A percentile compares a stretch with the other conserved stretches of the same genome.
Evolutionary conservation across 2,329 filamentous ascomycete species (phyloP).

Genomic region (Magnaporthales sp.): DNA sequence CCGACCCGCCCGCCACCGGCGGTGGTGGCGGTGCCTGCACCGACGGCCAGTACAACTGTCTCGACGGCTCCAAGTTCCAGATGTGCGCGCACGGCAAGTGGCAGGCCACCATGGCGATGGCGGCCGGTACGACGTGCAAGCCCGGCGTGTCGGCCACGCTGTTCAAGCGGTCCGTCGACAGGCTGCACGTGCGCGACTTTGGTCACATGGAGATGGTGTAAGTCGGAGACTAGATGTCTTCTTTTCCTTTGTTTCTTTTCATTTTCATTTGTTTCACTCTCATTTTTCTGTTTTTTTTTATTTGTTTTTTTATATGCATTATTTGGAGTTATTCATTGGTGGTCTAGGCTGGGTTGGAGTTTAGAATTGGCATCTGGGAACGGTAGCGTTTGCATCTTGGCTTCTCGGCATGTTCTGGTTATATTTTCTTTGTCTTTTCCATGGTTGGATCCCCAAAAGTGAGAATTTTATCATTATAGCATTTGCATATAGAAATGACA

Average conservation of each 20-base stretch:
- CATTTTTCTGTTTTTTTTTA: not conserved
- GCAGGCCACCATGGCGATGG: slow-evolving; percentile 31
- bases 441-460: not conserved
- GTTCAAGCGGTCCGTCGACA: not conserved
- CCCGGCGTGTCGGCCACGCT: slow-evolving; percentile 17
- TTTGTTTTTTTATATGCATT: not conserved
- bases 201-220: not conserved
- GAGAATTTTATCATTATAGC: not conserved
- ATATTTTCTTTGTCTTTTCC: not conserved
- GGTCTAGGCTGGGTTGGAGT: not conserved
- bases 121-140: slow-evolving; percentile 36
- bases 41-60: slow-evolving; percentile 39
- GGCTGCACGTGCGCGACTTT: not conserved
- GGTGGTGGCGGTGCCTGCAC: slow-evolving; percentile 29
- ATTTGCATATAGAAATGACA: not conserved
- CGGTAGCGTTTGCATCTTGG: not conserved
- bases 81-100: slow-evolving; percentile 41
- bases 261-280: too few relatives aligned
- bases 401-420: not conserved
- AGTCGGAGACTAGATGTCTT: not conserved
- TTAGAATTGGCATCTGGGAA: not conserved
- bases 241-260: not conserved
- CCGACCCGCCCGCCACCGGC: slow-evolving; percentile 17
- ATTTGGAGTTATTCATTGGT: not conserved
- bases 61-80: slow-evolving; percentile 36